Percentiles rank a stretch among this genome's conserved stretches.
Conservation (phyloP, 78 protist genomes). For the Dictyostelium intermedium region DNA sequence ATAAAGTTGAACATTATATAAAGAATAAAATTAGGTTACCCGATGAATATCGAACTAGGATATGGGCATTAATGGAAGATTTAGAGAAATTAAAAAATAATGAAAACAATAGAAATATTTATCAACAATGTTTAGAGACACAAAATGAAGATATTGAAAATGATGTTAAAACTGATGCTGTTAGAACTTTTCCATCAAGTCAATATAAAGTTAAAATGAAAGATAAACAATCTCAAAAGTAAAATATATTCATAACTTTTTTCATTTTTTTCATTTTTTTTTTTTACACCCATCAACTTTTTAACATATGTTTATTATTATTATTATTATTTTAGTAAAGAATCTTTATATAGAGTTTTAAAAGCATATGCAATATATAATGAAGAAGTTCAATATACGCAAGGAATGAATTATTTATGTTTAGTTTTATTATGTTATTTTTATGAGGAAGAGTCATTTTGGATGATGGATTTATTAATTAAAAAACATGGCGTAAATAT, state of each 20-base stretch:
- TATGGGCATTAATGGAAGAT: constrained; percentile 40
- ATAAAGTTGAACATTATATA: constrained; percentile 54
- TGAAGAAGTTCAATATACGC: constrained; percentile 66
- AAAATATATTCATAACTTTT: too few species aligned
- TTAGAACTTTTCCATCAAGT: constrained; percentile 49
- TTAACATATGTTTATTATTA: too few species aligned
- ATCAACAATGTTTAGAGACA: neutral
- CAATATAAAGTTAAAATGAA: constrained; percentile 50
- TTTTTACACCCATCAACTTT: neutral
- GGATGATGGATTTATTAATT: constrained; percentile 70
- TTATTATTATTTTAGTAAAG: neutral
- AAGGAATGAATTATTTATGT: constrained; percentile 75
- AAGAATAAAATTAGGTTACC: constrained; percentile 32
- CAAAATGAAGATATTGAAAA: constrained; percentile 41
- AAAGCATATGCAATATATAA: constrained; percentile 71
- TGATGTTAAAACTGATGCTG: constrained; percentile 51
- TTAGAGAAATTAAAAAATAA: constrained; percentile 10
- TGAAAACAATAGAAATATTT: neutral
- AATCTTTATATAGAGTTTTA: constrained; percentile 49
- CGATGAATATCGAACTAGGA: constrained; percentile 10
- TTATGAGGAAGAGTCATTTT: constrained; percentile 54
- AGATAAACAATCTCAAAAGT: constrained; percentile 26
- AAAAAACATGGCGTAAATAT: constrained; percentile 69
- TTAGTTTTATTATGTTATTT: constrained; percentile 57
- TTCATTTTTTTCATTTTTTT: neutral